phyloP scores from a whole-genome alignment of 2,329 filamentous ascomycete species.

The Coniochaeta ligniaria region DNA sequence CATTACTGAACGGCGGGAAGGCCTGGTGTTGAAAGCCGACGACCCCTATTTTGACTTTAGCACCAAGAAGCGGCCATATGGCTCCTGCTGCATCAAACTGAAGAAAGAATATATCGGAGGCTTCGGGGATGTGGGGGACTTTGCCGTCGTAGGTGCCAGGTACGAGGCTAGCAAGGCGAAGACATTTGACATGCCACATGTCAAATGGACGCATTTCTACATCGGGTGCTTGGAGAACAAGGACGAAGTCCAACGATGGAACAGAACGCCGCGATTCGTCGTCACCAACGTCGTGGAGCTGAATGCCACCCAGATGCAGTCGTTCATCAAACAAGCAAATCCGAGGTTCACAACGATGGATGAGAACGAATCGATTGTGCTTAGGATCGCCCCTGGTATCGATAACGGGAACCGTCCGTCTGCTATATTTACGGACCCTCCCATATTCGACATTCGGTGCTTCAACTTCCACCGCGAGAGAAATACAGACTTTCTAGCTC shows the following conservation, averaged over 20 bases:
- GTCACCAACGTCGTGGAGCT: constrained; percentile 59
- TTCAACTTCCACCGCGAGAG: constrained; percentile 70
- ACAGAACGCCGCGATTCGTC: constrained; percentile 51
- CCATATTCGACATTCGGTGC: constrained; percentile 74
- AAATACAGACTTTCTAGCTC: constrained; percentile 63
- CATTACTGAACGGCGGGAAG: constrained; percentile 64
- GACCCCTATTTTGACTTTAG: constrained; percentile 65
- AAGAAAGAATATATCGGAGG: constrained; percentile 80
- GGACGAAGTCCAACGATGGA: constrained; percentile 43
- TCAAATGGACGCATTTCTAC: constrained; percentile 75
- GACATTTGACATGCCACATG: constrained; percentile 40
- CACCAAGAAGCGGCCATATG: constrained; percentile 25
- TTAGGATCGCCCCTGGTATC: constrained; percentile 39
- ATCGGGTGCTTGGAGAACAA: constrained; percentile 70
- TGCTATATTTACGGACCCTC: constrained; percentile 58
- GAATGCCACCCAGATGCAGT: constrained; percentile 40
- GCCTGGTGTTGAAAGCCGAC: constrained; percentile 73
- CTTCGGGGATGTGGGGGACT: constrained; percentile 77
- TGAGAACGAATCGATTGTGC: constrained; percentile 31
- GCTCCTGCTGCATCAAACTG: constrained; percentile 64
- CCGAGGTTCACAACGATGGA: constrained; percentile 29
- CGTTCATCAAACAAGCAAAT: constrained; percentile 40
- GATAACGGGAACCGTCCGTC: constrained; percentile 34
- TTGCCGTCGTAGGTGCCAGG: constrained; percentile 69
- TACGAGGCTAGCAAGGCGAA: constrained; percentile 59